Evolutionary conservation across 2,329 filamentous ascomycete genomes (phyloP).

Genomic region (Pyricularia sp.): DNA sequence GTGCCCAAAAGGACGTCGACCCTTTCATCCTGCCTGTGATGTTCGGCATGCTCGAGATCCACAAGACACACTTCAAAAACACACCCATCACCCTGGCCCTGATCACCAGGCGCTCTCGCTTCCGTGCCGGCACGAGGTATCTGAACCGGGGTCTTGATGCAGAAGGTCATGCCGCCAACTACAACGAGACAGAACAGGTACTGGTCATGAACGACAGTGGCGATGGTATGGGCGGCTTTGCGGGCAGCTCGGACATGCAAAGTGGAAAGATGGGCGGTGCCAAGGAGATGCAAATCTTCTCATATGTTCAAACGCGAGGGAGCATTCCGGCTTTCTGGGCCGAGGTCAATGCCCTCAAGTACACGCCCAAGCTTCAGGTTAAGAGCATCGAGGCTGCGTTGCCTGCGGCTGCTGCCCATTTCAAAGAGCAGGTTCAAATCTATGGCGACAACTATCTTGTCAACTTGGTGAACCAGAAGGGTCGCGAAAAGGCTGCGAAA

Average conservation of each 20-base stretch:
- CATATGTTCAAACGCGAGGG: conserved; percentile 91
- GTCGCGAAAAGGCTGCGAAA: conserved; percentile 79
- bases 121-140: conserved; percentile 83
- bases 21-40: conserved; percentile 92
- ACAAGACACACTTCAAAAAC: conserved; percentile 71
- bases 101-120: conserved; percentile 78
- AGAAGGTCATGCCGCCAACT: conserved; percentile 91
- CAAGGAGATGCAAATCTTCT: conserved; percentile 75
- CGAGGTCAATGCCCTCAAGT: conserved; percentile 85
- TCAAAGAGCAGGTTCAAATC: conserved; percentile 80
- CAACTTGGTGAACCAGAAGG: conserved; percentile 93
- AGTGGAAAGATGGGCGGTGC: conserved; percentile 56
- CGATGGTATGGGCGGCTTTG: conserved; percentile 64
- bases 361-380: conserved; percentile 81
- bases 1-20: conserved; percentile 64
- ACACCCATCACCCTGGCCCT: conserved; percentile 74
- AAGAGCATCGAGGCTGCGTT: conserved; percentile 71
- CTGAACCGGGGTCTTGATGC: conserved; percentile 92
- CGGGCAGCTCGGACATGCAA: conserved; percentile 61
- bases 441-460: conserved; percentile 97
- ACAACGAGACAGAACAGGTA: conserved; percentile 95
- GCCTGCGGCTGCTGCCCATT: conserved; percentile 71
- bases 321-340: conserved; percentile 95
- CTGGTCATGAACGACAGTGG: conserved; percentile 75
- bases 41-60: conserved; percentile 90